These are phyloP conservation scores for Chenopodium formosanum DNA, from an alignment of 148 eudicot species.

Conservation along the genomic window DNA sequence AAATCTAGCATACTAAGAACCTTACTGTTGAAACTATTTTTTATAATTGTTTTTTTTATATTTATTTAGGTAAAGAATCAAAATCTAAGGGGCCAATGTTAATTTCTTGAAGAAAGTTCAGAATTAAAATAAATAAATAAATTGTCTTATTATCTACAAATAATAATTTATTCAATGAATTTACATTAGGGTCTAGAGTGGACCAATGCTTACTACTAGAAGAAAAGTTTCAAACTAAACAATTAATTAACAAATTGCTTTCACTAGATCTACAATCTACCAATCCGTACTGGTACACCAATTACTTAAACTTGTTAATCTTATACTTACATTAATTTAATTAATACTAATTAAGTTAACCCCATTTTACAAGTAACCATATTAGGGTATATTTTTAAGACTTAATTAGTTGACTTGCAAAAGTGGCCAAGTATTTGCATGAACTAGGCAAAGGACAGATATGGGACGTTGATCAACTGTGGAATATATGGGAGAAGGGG, in stretches of 20 bases:
- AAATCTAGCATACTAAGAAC: too few relatives aligned
- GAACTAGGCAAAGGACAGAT: not conserved
- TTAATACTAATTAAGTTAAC: not conserved
- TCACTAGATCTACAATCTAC: not conserved
- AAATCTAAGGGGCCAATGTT: too few relatives aligned
- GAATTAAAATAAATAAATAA: too few relatives aligned
- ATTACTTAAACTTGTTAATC: not conserved
- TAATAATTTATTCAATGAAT: too few relatives aligned
- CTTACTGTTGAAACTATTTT: too few relatives aligned
- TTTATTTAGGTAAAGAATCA: too few relatives aligned
- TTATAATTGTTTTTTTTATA: too few relatives aligned
- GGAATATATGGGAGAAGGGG: not conserved
- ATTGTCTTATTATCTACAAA: not conserved
- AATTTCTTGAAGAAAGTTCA: too few relatives aligned
- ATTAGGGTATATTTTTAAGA: not conserved
- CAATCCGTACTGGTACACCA: not conserved
- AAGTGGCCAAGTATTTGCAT: not conserved
- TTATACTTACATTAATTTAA: not conserved
- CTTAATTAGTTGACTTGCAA: not conserved
- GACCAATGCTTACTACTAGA: not conserved
- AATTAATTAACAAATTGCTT: not conserved
- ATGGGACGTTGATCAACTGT: constrained; percentile 8
- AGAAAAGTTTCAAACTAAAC: not conserved
- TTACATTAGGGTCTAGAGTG: not conserved
- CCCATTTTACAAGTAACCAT: not conserved